A percentile compares a stretch with the other conserved stretches of the same genome.
These are phyloP conservation scores for Heterobasidion parviporum DNA, from an alignment of 1,284 basidiomycete genomes.

Conservation along the genomic window DNA sequence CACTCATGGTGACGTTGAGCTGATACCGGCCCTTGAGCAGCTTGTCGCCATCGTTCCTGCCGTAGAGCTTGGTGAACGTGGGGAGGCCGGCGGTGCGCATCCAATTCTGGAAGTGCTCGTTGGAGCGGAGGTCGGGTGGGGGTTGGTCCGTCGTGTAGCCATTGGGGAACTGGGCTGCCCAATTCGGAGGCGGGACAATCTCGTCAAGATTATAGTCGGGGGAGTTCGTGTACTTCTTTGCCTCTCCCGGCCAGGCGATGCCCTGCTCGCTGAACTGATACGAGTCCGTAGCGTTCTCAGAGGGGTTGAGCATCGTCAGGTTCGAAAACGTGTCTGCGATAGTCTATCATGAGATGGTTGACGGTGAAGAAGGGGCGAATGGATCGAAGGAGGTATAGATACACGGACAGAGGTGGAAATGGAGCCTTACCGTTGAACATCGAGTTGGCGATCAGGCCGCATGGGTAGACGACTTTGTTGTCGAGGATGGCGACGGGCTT, in stretches of 20 bases:
- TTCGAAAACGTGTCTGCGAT: conserved; percentile 69
- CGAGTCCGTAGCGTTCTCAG: conserved; percentile 36
- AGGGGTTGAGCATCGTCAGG: conserved; percentile 50
- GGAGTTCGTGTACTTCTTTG: conserved; percentile 74
- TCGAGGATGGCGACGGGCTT: conserved; percentile 68
- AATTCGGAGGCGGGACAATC: conserved; percentile 92
- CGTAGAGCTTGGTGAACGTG: conserved; percentile 94
- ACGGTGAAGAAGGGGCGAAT: not conserved
- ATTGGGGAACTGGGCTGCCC: conserved; percentile 65
- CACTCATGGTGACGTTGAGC: conserved; percentile 79
- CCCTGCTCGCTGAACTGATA: conserved; percentile 78
- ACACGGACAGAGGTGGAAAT: not conserved
- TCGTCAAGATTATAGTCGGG: conserved; percentile 52
- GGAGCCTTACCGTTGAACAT: conserved; percentile 79
- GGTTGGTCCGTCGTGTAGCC: conserved; percentile 62
- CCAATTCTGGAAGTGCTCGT: conserved; percentile 99
- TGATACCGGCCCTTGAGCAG: conserved; percentile 75
- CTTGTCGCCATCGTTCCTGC: conserved; percentile 75
- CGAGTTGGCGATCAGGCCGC: conserved; percentile 98
- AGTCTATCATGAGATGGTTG: not conserved
- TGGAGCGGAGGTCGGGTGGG: conserved; percentile 69
- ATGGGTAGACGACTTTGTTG: conserved; percentile 75
- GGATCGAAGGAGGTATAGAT: not conserved
- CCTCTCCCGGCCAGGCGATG: conserved; percentile 94
- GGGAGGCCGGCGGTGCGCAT: conserved; percentile 97